A percentile compares a stretch with the other conserved stretches of the same genome.
Conservation (phyloP, 2,329 filamentous ascomycete species). For the Diaporthe vexans region DNA sequence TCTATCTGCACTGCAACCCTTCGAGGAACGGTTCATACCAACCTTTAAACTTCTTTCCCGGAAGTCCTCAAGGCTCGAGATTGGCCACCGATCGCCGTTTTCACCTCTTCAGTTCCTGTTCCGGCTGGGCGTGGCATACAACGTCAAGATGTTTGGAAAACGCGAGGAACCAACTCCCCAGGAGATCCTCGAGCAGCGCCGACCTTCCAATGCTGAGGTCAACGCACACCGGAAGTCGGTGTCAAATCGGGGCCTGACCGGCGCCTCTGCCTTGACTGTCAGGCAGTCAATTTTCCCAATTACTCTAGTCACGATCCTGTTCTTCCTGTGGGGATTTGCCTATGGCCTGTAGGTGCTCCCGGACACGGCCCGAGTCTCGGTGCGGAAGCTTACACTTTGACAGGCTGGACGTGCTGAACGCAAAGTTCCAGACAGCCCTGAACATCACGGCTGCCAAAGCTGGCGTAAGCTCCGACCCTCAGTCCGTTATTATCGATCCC, state of each 20-base stretch:
- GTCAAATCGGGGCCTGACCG: slow-evolving; percentile 45
- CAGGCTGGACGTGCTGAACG: slow-evolving; percentile 62
- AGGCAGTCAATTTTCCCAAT: slow-evolving; percentile 50
- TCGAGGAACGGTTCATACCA: slow-evolving; percentile 7
- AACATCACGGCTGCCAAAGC: slow-evolving; percentile 44
- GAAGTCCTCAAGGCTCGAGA: neutral
- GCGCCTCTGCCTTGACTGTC: slow-evolving; percentile 44
- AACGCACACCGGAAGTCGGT: slow-evolving; percentile 43
- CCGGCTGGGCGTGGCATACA: neutral
- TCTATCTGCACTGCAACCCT: slow-evolving; percentile 12
- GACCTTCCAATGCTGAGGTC: slow-evolving; percentile 43
- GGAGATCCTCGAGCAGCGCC: slow-evolving; percentile 44
- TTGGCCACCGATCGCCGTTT: neutral
- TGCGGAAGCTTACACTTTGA: neutral
- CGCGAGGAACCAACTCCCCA: slow-evolving; percentile 43
- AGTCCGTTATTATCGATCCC: neutral
- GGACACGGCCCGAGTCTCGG: too few relatives aligned
- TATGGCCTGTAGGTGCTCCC: slow-evolving; percentile 25
- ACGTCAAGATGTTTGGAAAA: slow-evolving; percentile 44
- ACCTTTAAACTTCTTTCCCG: neutral
- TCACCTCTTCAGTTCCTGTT: neutral
- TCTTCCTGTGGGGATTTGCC: slow-evolving; percentile 67
- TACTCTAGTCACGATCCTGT: slow-evolving; percentile 60
- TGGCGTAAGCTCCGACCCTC: slow-evolving; percentile 32
- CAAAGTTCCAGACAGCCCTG: slow-evolving; percentile 43